phyloP scores from a whole-genome alignment of 495 filamentous ascomycete species.

The Hypoxylon trugodes region DNA sequence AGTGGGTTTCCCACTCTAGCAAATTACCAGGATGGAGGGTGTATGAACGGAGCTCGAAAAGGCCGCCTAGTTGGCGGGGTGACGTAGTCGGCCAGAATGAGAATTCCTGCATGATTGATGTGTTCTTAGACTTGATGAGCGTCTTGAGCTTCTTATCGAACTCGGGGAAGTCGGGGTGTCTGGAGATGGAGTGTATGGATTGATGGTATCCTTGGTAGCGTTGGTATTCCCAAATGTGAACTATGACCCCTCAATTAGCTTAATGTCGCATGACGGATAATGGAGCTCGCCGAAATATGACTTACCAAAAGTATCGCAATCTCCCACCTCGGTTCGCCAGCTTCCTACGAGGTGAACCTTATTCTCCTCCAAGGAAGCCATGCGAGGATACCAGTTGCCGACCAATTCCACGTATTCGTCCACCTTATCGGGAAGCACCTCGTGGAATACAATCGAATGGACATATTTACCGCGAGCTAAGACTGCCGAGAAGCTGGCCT shows the following conservation, averaged over 20 bases:
- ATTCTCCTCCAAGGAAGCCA: slow-evolving; percentile 82
- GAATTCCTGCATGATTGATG: slow-evolving; percentile 98
- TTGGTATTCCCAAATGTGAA: slow-evolving; percentile 99
- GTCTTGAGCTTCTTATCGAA: slow-evolving; percentile 84
- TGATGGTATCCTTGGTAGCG: slow-evolving; percentile 95
- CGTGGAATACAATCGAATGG: slow-evolving; percentile 96
- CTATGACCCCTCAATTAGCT: slow-evolving; percentile 53
- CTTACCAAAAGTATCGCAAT: slow-evolving; percentile 96
- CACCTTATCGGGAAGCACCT: slow-evolving; percentile 93
- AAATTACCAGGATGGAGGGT: slow-evolving; percentile 95
- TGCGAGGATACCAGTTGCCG: slow-evolving; percentile 89
- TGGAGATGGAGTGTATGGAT: slow-evolving; percentile 82
- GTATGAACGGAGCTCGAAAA: slow-evolving; percentile 98
- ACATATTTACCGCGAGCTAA: slow-evolving; percentile 97
- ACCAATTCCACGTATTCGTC: slow-evolving; percentile 94
- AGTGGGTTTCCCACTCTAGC: slow-evolving; percentile 98
- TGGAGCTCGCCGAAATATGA: slow-evolving; percentile 3
- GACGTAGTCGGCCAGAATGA: slow-evolving; percentile 98
- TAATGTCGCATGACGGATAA: background rate
- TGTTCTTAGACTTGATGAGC: slow-evolving; percentile 82
- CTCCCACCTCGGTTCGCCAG: slow-evolving; percentile 98
- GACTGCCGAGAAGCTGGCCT: slow-evolving; percentile 92
- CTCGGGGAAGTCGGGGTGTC: slow-evolving; percentile 79
- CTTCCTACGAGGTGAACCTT: slow-evolving; percentile 96
- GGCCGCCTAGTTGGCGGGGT: slow-evolving; percentile 85